Percentiles rank a stretch among this genome's conserved stretches.
Conservation (phyloP, 345 rosid genomes). For the Iberis pinnata region DNA sequence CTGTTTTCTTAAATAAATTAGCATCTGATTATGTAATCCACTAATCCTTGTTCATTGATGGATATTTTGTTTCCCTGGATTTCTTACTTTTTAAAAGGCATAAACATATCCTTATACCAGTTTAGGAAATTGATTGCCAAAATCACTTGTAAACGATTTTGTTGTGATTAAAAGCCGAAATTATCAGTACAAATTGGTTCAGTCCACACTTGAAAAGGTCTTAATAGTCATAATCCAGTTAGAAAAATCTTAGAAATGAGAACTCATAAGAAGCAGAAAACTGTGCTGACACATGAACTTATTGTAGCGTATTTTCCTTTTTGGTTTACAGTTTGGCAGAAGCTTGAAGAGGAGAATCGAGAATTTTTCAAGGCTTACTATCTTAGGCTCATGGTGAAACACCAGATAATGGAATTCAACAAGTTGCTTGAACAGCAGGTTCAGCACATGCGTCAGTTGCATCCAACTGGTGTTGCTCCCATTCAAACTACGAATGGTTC, state of each 20-base stretch:
- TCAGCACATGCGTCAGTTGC: slow-evolving; percentile 68
- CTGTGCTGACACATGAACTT: too few relatives aligned
- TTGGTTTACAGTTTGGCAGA: slow-evolving; percentile 83
- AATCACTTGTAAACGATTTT: not conserved
- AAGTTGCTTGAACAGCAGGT: slow-evolving; percentile 92
- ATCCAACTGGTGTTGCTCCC: slow-evolving; percentile 48
- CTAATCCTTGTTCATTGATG: not conserved
- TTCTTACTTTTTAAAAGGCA: not conserved
- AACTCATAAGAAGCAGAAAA: too few relatives aligned
- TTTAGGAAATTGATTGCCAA: not conserved
- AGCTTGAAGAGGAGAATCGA: slow-evolving; percentile 94
- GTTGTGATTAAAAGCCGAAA: too few relatives aligned
- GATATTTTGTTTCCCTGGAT: not conserved
- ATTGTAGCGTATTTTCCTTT: slow-evolving; percentile 5
- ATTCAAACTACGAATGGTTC: slow-evolving; percentile 70
- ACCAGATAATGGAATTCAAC: slow-evolving; percentile 87
- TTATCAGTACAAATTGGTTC: not conserved
- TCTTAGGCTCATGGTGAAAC: slow-evolving; percentile 81
- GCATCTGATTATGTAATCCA: not conserved
- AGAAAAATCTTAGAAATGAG: slow-evolving; percentile 1
- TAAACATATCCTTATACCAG: not conserved
- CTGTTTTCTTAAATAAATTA: not conserved
- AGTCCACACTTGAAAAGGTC: not conserved
- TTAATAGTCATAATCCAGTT: not conserved
- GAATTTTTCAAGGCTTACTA: slow-evolving; percentile 92